Base-by-base conservation (phyloP, 1,284 basidiomycete genomes). In the Apiotrichum akiyoshidainum region DNA sequence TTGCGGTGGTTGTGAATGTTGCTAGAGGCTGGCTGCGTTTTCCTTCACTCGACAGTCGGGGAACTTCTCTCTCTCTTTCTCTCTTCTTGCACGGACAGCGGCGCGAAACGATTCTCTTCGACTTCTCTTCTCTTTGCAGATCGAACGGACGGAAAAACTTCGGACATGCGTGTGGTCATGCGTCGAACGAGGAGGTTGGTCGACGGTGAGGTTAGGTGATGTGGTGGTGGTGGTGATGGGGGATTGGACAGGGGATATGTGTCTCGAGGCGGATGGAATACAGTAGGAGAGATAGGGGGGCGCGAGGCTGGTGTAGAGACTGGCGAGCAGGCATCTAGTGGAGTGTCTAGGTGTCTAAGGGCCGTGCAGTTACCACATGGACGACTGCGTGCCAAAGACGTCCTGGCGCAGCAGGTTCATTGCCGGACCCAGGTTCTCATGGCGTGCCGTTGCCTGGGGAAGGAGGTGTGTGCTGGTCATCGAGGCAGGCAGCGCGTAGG, bases 311-410 rank as follows among this genome's bases (percentile, higher is more conserved):
- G 19, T 7, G 42, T 16, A 37, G 11, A 9, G n/a, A 1, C 19
- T 3, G 19, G 46, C 16, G 13, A 4, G 5, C 2, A 37, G 47
- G 16, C n/a, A 48, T 48, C 47, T 35, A 48, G 19, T 48, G 34
- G 46, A 31, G 4, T 10, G 42, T 50, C 35, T 50, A 40, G 33
- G 21, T 35, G 14, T 48, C 16, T 48, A 22, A 13, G n/a, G 31
- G 35, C 9, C 2, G 21, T 17, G 11, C 10, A 5, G n/a, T 19
- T 21, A 44, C 48, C 48, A 50, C n/a, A 50, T 34, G 6, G 48
- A 48, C 47, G 31, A 21, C 37, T n/a, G n/a, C 1, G 46, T 22
- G 48, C 48, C 48, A 34, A 50, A 50, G 31, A 50, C 48, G 19
- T 50, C 48, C 8, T 40, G 48, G 14, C 37, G 48, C 5, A 50